These are phyloP conservation scores for Globisporangium cederbergense DNA, from an alignment of 352 stramenopile genomes.

Conservation along the genomic window DNA sequence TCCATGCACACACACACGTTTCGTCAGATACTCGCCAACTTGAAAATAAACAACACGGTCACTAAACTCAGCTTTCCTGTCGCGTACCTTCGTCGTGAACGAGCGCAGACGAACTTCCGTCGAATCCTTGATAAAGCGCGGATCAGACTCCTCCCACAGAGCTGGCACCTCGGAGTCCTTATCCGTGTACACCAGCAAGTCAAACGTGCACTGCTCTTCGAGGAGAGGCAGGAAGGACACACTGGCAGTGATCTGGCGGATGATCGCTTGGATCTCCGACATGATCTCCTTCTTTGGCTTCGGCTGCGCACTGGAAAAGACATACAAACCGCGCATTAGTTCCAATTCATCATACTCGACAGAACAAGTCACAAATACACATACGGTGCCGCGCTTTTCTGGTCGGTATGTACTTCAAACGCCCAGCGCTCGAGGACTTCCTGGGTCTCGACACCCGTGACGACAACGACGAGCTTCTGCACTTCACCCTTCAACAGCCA, in stretches of 20 bases:
- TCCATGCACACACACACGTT: conserved; percentile 11
- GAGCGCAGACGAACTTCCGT: conserved; percentile 97
- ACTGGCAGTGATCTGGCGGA: conserved; percentile 98
- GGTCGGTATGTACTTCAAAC: conserved; percentile 94
- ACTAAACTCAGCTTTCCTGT: background rate
- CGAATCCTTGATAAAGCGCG: conserved; percentile 97
- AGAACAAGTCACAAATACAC: conserved; percentile 2
- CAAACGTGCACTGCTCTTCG: conserved; percentile 97
- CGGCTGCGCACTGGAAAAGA: conserved; percentile 23
- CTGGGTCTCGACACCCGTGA: conserved; percentile 95
- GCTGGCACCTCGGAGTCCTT: conserved; percentile 93
- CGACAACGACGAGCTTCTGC: conserved; percentile 97
- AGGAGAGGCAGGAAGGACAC: conserved; percentile 99
- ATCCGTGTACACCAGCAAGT: conserved; percentile 98
- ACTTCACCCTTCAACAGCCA: conserved; percentile 96
- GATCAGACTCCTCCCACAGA: conserved; percentile 98
- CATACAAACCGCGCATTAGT: background rate
- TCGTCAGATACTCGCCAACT: conserved; percentile 13
- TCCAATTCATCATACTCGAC: background rate
- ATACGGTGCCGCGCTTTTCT: conserved; percentile 33
- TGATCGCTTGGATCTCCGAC: conserved; percentile 98
- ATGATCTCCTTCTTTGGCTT: conserved; percentile 95
- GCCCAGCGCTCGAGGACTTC: conserved; percentile 98
- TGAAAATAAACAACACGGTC: conserved; percentile 21
- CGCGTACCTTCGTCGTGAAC: conserved; percentile 94